Percentiles rank a stretch among this genome's conserved stretches.
Evolutionary conservation across 2,329 filamentous ascomycete species (phyloP).

Genomic region (Cadophora malorum): DNA sequence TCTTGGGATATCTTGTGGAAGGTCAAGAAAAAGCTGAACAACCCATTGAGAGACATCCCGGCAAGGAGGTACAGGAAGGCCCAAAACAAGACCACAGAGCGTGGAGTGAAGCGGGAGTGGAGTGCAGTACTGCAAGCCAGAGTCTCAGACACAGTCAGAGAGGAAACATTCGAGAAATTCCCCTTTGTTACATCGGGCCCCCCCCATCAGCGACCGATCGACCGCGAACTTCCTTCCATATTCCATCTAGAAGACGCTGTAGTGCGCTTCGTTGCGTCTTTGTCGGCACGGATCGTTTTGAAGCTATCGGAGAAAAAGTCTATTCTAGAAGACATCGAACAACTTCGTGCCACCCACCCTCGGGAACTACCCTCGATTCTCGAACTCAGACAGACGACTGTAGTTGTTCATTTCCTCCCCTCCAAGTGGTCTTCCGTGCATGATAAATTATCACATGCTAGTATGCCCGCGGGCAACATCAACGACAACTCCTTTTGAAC

Average conservation of each 20-base stretch:
- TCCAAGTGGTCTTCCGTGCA: constrained; percentile 19
- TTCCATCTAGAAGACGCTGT: constrained; percentile 3
- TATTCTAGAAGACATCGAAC: constrained; percentile 13
- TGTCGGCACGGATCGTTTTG: background rate
- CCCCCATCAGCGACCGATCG: constrained; percentile 5
- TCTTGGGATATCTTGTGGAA: background rate
- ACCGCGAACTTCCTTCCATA: background rate
- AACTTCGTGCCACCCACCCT: constrained; percentile 5
- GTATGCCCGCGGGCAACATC: constrained; percentile 36
- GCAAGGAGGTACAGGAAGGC: background rate
- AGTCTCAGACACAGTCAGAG: constrained; percentile 26
- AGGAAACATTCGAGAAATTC: constrained; percentile 25
- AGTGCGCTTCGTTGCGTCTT: background rate
- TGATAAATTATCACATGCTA: constrained; percentile 24
- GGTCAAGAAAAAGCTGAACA: background rate
- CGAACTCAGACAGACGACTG: background rate
- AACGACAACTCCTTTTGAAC: constrained; percentile 19
- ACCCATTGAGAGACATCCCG: constrained; percentile 7
- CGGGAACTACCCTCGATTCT: background rate
- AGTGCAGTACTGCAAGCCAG: constrained; percentile 12
- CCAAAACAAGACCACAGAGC: background rate
- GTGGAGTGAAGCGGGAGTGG: background rate
- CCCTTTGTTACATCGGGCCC: constrained; percentile 23
- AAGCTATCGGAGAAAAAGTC: constrained; percentile 11
- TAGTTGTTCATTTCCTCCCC: background rate